These are phyloP conservation scores for Nicotiana knightiana DNA, from an alignment of 257 asterid species.

Conservation along the genomic window DNA sequence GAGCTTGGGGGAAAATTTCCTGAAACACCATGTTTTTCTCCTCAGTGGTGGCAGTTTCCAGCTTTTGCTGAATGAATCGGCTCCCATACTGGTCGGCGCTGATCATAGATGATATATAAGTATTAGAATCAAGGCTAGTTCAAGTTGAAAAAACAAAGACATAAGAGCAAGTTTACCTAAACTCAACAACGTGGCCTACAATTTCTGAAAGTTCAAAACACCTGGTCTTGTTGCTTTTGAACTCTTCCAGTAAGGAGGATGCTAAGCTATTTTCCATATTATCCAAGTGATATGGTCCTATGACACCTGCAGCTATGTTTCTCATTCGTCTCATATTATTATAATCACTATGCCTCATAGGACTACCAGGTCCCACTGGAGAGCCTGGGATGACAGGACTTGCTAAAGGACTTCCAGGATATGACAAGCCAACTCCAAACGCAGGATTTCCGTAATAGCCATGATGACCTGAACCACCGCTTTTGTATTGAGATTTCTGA, in stretches of 20 bases:
- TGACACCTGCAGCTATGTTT: constrained; percentile 56
- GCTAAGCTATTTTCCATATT: constrained; percentile 57
- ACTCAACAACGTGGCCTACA: constrained; percentile 90
- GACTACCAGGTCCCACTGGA: constrained; percentile 73
- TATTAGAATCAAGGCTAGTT: constrained; percentile 15
- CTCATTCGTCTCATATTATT: constrained; percentile 62
- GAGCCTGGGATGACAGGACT: constrained; percentile 55
- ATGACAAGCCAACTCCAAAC: constrained; percentile 61
- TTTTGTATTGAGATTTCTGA: constrained; percentile 67
- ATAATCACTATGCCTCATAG: constrained; percentile 73
- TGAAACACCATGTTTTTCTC: constrained; percentile 89
- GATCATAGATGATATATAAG: constrained; percentile 4
- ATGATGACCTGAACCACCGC: constrained; percentile 54
- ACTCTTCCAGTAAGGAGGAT: constrained; percentile 85
- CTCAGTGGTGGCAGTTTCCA: constrained; percentile 83
- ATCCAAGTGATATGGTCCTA: constrained; percentile 87
- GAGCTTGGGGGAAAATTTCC: constrained; percentile 88
- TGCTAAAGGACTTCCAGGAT: constrained; percentile 83
- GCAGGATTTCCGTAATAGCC: constrained; percentile 68
- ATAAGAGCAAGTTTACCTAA: constrained; percentile 42
- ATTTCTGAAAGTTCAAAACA: constrained; percentile 89
- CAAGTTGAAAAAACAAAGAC: not conserved
- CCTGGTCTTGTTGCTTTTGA: constrained; percentile 81
- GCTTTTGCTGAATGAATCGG: constrained; percentile 94
- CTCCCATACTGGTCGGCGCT: constrained; percentile 98